A percentile compares a stretch with the other conserved stretches of the same genome.
Evolutionary conservation across 108 stramenopile species (phyloP).

Genomic region (Pinguiococcus pyrenoidosus): DNA sequence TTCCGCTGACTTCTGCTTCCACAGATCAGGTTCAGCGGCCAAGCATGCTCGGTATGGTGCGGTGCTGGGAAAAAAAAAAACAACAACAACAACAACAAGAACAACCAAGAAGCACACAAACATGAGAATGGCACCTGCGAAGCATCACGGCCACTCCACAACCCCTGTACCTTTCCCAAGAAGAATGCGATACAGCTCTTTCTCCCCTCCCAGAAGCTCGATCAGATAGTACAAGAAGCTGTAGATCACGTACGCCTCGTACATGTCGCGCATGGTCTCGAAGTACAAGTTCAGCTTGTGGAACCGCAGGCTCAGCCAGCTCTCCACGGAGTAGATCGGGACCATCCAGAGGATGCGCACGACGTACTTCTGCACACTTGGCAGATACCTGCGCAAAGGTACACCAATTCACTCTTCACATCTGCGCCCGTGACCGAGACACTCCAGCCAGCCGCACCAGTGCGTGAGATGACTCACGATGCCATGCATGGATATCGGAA

Average conservation of each 20-base stretch:
- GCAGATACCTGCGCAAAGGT: no score
- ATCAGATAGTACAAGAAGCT: conserved; percentile 82
- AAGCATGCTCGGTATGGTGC: no score
- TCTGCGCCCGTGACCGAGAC: no score
- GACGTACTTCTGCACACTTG: conserved; percentile 61
- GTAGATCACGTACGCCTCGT: conserved; percentile 83
- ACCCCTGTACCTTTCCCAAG: conserved; percentile 31
- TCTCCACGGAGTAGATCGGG: conserved; percentile 76
- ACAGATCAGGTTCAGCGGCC: no score
- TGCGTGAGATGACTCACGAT: no score
- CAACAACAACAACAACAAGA: background rate
- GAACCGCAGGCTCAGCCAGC: conserved; percentile 66
- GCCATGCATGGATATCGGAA: no score
- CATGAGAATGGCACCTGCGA: no score
- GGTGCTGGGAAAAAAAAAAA: conserved; percentile 5
- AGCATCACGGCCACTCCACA: no score
- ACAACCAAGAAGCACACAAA: no score
- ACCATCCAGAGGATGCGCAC: conserved; percentile 67
- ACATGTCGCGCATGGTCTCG: conserved; percentile 59
- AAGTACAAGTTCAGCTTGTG: conserved; percentile 43
- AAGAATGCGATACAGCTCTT: conserved; percentile 50
- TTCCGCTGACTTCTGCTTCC: no score
- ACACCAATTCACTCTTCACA: no score
- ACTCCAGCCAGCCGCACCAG: no score
- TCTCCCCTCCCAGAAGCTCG: conserved; percentile 71